Evolutionary conservation across 768 basidiomycete genomes (phyloP).

Genomic region (Tubosaeta sp.): DNA sequence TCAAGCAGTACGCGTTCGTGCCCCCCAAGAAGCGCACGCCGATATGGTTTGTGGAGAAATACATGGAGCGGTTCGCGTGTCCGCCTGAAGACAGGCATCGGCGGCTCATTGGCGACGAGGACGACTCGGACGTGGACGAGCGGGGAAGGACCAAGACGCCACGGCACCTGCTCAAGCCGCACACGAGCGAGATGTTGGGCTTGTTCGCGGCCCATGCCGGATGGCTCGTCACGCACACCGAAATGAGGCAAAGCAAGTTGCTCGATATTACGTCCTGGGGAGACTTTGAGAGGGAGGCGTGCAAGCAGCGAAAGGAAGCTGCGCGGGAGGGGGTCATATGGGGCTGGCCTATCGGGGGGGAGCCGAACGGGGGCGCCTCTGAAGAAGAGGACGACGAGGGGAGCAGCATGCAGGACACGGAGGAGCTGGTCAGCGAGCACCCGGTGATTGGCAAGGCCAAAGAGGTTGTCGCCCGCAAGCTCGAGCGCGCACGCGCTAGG

Average conservation of each 20-base stretch:
- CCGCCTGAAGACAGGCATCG: constrained; percentile 23
- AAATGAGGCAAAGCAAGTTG: constrained; percentile 22
- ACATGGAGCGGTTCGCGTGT: constrained; percentile 30
- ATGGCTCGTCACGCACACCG: constrained; percentile 55
- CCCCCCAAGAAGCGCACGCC: constrained; percentile 39
- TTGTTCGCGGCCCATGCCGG: constrained; percentile 52
- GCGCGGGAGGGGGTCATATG: constrained; percentile 17
- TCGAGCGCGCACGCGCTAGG: constrained; percentile 15
- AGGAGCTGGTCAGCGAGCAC: constrained; percentile 16
- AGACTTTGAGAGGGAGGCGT: constrained; percentile 36
- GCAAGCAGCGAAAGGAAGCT: constrained; percentile 32
- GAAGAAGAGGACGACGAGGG: constrained; percentile 4
- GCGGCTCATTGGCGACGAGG: constrained; percentile 35
- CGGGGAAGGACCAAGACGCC: constrained; percentile 27
- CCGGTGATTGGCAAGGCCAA: constrained; percentile 29
- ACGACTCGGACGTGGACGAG: constrained; percentile 29
- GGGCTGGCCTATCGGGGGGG: constrained; percentile 19
- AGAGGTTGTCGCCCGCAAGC: constrained; percentile 13
- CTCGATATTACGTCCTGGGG: constrained; percentile 48
- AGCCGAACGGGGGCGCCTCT: constrained; percentile 2
- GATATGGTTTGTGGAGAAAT: constrained; percentile 46
- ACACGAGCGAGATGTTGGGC: constrained; percentile 47
- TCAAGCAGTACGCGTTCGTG: constrained; percentile 31
- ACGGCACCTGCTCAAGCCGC: constrained; percentile 44
- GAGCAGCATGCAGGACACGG: background rate